Evolutionary conservation across 73 alveolate species (phyloP).

Genomic region (Stentor coeruleus): DNA sequence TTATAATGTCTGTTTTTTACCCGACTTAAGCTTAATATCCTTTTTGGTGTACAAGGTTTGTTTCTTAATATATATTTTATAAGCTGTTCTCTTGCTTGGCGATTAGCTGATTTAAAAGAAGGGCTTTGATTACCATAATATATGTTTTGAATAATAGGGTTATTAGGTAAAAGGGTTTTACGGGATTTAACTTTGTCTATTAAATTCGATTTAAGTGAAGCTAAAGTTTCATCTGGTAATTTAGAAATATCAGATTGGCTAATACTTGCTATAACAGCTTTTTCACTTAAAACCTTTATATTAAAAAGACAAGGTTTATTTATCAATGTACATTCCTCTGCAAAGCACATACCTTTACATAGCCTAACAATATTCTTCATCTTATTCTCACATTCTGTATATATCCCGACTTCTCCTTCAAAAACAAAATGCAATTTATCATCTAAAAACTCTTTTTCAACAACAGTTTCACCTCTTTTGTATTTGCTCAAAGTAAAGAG

Average conservation of each 20-base stretch:
- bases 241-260: neutral
- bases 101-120: neutral
- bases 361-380: neutral
- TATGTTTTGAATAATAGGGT: neutral
- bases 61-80: neutral
- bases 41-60: neutral
- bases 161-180: neutral
- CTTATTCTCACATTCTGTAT: neutral
- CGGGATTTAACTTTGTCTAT: neutral
- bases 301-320: neutral
- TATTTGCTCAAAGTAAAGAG: neutral
- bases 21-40: neutral
- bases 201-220: neutral
- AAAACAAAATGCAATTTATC: neutral
- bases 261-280: constrained; percentile 2
- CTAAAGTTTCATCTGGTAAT: neutral
- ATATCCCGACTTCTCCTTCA: neutral
- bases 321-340: neutral
- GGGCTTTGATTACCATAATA: neutral
- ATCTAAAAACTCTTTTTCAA: neutral
- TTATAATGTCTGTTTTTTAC: neutral
- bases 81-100: neutral
- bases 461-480: neutral
- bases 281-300: neutral
- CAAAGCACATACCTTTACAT: neutral